Base-by-base conservation (phyloP, 2,329 filamentous ascomycete genomes). In the Venturia asperata region DNA sequence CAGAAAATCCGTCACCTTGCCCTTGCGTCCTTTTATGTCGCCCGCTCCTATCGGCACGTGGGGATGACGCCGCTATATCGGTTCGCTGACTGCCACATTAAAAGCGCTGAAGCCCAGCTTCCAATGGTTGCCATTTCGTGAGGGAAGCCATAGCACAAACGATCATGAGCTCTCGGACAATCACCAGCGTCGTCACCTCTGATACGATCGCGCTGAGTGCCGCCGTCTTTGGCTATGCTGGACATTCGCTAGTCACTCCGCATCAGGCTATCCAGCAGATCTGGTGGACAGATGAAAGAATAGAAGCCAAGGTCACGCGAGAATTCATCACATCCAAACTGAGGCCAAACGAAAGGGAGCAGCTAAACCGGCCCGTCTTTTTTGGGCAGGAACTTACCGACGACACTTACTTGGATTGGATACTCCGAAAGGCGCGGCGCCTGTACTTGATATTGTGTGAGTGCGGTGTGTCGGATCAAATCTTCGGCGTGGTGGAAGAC, bases 391-490 rank as follows among this genome's bases (percentile, higher is more conserved):
- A 84, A 65, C 72, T 85, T 65, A 91, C 88, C 4, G 85, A 90
- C 73, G 84, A 87, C 68, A 91, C 88, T 0, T 92, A 92, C 73
- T 86, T 88, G 79, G 88, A 91, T 72, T 91, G 88, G 87, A 90
- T 92, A 66, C 77, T 88, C 60, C 78, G 84, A 65, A 87, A 87
- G 70, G 86, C 87, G 7, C 87, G 85, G 71, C 82, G 86, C 60
- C 79, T 91, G 47, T 92, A 91, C 71, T 78, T 92, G 60, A 86
- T 90, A 47, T 78, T 92, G 34, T 80, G 85, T 64, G 88, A 91
- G 70, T 78, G 91, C 30, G 86, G 85, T 41, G 81, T 88, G 13
- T 84, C 88, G 0, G 87, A 89, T 69, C 87, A 88, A 72, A 91
- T 92, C 67, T 92, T 92, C 71, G 84, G 84, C 52, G 80, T 90